These are phyloP conservation scores for Linum trigynum DNA, from an alignment of 345 rosid species.

Conservation along the genomic window DNA sequence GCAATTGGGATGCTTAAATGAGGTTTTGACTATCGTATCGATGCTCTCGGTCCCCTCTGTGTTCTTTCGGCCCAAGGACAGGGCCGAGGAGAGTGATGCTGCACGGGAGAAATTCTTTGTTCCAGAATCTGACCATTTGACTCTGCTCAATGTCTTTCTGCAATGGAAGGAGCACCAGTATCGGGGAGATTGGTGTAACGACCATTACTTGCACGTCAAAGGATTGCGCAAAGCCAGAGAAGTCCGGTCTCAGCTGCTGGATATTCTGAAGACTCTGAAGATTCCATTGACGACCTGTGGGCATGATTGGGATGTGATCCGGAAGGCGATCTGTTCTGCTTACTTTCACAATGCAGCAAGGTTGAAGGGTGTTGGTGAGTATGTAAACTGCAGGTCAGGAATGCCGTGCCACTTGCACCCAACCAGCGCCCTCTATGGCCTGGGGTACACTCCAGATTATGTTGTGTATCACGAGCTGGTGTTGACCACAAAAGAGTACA, in stretches of 20 bases:
- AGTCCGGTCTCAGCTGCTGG: slow-evolving; percentile 90
- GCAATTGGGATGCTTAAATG: slow-evolving; percentile 60
- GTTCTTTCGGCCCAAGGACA: slow-evolving; percentile 90
- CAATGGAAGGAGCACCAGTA: slow-evolving; percentile 96
- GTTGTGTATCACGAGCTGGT: slow-evolving; percentile 90
- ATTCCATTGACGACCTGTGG: slow-evolving; percentile 73
- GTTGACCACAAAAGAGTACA: slow-evolving; percentile 84
- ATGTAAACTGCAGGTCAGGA: slow-evolving; percentile 73
- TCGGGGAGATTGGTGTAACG: slow-evolving; percentile 92
- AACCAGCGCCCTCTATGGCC: slow-evolving; percentile 81
- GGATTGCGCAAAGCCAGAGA: slow-evolving; percentile 84
- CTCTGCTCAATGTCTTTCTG: slow-evolving; percentile 71
- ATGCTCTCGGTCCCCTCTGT: slow-evolving; percentile 99
- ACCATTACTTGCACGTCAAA: slow-evolving; percentile 77
- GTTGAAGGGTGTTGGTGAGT: slow-evolving; percentile 91
- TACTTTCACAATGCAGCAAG: slow-evolving; percentile 92
- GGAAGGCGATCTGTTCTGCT: slow-evolving; percentile 89
- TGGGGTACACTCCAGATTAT: slow-evolving; percentile 77
- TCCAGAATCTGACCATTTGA: slow-evolving; percentile 90
- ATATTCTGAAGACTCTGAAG: slow-evolving; percentile 72
- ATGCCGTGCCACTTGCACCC: slow-evolving; percentile 97
- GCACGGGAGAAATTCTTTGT: slow-evolving; percentile 86
- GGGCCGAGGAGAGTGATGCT: slow-evolving; percentile 92
- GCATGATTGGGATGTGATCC: slow-evolving; percentile 58
- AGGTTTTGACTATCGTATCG: slow-evolving; percentile 93